phyloP scores from a whole-genome alignment of 495 filamentous ascomycete species.

The Penicillium macrosclerotiorum region DNA sequence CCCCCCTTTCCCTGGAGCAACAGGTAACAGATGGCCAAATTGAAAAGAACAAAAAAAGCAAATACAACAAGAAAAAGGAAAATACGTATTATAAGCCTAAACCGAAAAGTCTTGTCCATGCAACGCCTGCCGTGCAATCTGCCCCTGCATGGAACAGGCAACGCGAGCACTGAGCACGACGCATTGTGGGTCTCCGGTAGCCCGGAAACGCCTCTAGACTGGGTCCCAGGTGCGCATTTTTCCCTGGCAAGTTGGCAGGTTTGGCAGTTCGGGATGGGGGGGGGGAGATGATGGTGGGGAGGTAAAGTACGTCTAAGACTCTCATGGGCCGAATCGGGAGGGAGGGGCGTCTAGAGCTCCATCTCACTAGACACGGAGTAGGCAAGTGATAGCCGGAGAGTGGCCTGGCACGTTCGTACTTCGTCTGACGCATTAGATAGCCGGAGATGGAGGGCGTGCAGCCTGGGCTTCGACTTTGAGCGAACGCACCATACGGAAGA shows the following conservation, averaged over 20 bases:
- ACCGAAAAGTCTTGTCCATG: too few relatives aligned
- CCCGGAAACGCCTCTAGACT: background rate
- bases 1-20: too few relatives aligned
- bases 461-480: too few relatives aligned
- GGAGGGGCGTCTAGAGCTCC: background rate
- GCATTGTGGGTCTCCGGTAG: conserved; percentile 4
- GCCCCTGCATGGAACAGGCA: background rate
- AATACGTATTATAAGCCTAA: too few relatives aligned
- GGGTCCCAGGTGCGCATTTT: background rate
- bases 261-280: background rate
- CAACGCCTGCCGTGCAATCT: too few relatives aligned
- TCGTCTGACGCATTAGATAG: too few relatives aligned
- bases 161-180: background rate
- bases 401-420: too few relatives aligned
- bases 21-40: too few relatives aligned
- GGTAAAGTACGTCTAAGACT: too few relatives aligned
- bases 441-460: background rate
- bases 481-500: conserved; percentile 6
- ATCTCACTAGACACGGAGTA: conserved; percentile 5
- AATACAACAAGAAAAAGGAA: too few relatives aligned
- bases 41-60: too few relatives aligned
- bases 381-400: conserved; percentile 6
- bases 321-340: too few relatives aligned
- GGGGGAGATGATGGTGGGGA: background rate
- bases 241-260: conserved; percentile 1